Evolutionary conservation across 495 filamentous ascomycete genomes (phyloP), one percentile per base, ranked within the genome.

Genomic region (Tuber indicum): DNA sequence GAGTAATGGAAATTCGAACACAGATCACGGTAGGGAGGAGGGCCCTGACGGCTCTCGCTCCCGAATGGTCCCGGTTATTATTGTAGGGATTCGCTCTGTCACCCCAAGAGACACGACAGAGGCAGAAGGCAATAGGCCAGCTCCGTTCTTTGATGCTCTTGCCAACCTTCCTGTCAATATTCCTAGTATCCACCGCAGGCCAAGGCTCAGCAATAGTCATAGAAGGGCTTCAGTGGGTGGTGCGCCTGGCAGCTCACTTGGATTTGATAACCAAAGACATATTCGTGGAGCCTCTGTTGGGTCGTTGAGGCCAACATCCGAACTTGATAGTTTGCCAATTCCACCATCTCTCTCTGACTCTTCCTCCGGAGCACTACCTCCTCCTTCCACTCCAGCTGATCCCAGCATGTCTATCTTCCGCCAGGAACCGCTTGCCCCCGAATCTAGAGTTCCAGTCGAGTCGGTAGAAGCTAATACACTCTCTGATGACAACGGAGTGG

Each of bases 51-150:
- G 88, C 45, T 88, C 75, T 36, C 79, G 79, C 9, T 76, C 81
- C 74, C 77, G 82, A 69, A 84, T 84, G 82, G 82, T 84, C 43
- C 82, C 82, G 42, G 82, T 84, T 44, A 84, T 84, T 70, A 84
- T 93, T 62, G 91, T 93, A 70, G 91, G 92, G 16, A 92, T 93
- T 62, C 87, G 91, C 45, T 92, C 91, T 17, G 90, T 92, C 52
- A 88, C 88, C 26, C 86, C 90, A 23, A 85, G 87, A 62, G 87
- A 85, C 74, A 86, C 85, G 66, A 78, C 85, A 21, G 82, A 84
- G 42, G 89, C 88, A 84, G 81, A 89, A 82, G 75, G 82, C 82
- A 78, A 85, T 78, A 81, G 78, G 83, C 72, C 85, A n/a, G 84
- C 88, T 74, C 90, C 91, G 26, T 90, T 92, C 82, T 85, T 91